phyloP scores from a whole-genome alignment of 2,329 filamentous ascomycete genomes.

The Fusarium abutilonis region DNA sequence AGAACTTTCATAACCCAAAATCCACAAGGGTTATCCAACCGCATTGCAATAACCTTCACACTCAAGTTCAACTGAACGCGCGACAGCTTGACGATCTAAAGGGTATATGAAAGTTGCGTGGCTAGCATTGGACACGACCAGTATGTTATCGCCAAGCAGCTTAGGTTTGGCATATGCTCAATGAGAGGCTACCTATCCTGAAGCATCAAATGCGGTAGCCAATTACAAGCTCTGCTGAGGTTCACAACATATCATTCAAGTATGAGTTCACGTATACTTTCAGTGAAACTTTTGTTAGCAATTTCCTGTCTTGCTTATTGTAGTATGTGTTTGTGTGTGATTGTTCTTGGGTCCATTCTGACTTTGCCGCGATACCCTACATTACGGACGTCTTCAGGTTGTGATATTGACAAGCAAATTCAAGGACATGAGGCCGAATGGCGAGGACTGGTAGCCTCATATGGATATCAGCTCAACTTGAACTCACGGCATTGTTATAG shows the following conservation, averaged over 20 bases:
- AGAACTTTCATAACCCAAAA: too few species aligned
- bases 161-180: too few species aligned
- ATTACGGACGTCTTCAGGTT: neutral
- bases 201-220: neutral
- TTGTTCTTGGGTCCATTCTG: neutral
- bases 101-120: too few species aligned
- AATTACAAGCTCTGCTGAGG: constrained; percentile 19
- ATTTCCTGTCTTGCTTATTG: too few species aligned
- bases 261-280: too few species aligned
- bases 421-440: neutral
- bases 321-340: neutral
- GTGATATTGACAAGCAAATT: neutral
- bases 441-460: neutral
- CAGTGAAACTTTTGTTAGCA: neutral
- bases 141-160: too few species aligned
- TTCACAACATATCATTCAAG: neutral
- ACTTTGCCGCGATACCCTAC: neutral
- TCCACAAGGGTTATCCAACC: too few species aligned
- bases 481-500: neutral
- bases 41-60: too few species aligned
- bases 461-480: neutral
- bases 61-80: too few species aligned
- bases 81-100: too few species aligned
- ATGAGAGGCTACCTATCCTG: constrained; percentile 5
- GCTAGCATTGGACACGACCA: too few species aligned